Conservation (phyloP, 225 moss, liverwort and hornwort genomes). For the Pleurozium schreberi region DNA sequence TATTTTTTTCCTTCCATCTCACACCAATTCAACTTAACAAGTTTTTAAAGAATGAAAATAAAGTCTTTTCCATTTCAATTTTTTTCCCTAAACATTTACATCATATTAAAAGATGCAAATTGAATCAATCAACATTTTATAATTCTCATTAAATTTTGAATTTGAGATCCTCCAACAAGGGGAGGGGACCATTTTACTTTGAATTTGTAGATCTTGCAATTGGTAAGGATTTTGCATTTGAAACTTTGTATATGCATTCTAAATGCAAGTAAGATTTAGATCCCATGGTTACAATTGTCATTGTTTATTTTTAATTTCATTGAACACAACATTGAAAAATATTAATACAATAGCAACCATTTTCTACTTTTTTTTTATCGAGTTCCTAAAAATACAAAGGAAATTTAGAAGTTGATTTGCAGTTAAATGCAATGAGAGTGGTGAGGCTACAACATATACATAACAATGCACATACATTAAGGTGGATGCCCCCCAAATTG, state of each 20-base stretch:
- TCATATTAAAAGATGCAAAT: not conserved
- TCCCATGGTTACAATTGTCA: not conserved
- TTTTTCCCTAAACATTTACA: not conserved
- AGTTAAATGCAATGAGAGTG: too few relatives aligned
- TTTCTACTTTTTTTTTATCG: not conserved
- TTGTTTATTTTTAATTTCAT: not conserved
- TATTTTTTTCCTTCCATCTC: not conserved
- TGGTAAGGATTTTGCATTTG: not conserved
- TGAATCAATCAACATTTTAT: not conserved
- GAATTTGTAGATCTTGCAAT: not conserved
- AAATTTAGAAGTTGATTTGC: not conserved
- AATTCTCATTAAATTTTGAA: not conserved
- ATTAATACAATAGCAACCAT: too few relatives aligned
- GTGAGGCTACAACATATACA: rapidly evolving
- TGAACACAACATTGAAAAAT: not conserved
- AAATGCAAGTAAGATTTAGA: not conserved
- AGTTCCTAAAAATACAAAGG: not conserved
- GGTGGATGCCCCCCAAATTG: not conserved
- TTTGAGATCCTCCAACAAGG: not conserved
- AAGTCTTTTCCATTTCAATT: not conserved
- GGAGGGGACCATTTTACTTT: not conserved
- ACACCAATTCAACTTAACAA: not conserved
- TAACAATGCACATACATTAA: too few relatives aligned
- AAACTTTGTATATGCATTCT: not conserved
- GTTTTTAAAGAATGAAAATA: not conserved